These are phyloP conservation scores for Postia placenta DNA, from an alignment of 768 basidiomycete species.

Conservation along the genomic window DNA sequence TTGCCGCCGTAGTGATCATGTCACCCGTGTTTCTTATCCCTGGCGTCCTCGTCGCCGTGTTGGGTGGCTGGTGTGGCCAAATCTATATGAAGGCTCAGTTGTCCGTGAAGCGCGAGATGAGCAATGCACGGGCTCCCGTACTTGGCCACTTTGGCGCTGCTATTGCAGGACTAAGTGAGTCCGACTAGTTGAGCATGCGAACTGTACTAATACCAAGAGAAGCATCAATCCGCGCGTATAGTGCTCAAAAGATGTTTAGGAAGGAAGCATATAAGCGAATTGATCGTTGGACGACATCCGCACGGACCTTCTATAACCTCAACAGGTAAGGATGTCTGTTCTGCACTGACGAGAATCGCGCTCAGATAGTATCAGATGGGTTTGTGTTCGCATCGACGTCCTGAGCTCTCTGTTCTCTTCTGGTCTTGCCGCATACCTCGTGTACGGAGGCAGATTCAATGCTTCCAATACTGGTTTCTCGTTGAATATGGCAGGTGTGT, in stretches of 20 bases:
- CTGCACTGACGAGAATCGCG: no score
- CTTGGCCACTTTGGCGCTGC: slow-evolving; percentile 50
- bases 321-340: slow-evolving; percentile 23
- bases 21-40: slow-evolving; percentile 39
- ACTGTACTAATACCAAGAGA: not conserved
- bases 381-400: slow-evolving; percentile 48
- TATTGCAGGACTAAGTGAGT: slow-evolving; percentile 42
- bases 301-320: slow-evolving; percentile 41
- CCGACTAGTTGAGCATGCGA: not conserved
- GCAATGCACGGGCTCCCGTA: slow-evolving; percentile 43
- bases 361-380: slow-evolving; percentile 28
- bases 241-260: slow-evolving; percentile 40
- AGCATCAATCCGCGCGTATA: slow-evolving; percentile 51
- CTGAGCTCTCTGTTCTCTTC: slow-evolving; percentile 45
- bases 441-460: slow-evolving; percentile 39
- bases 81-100: slow-evolving; percentile 55
- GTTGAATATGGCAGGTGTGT: slow-evolving; percentile 36
- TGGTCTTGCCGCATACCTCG: slow-evolving; percentile 46
- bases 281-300: slow-evolving; percentile 39
- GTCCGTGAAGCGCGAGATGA: slow-evolving; percentile 53
- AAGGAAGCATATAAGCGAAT: slow-evolving; percentile 37
- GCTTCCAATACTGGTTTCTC: slow-evolving; percentile 35
- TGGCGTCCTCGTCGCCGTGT: slow-evolving; percentile 27
- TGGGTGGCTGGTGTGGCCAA: slow-evolving; percentile 40
- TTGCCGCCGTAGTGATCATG: slow-evolving; percentile 32